A percentile compares a stretch with the other conserved stretches of the same genome.
These are phyloP conservation scores for Penicillium sp. DNA, from an alignment of 2,329 filamentous ascomycete species.

Conservation along the genomic window DNA sequence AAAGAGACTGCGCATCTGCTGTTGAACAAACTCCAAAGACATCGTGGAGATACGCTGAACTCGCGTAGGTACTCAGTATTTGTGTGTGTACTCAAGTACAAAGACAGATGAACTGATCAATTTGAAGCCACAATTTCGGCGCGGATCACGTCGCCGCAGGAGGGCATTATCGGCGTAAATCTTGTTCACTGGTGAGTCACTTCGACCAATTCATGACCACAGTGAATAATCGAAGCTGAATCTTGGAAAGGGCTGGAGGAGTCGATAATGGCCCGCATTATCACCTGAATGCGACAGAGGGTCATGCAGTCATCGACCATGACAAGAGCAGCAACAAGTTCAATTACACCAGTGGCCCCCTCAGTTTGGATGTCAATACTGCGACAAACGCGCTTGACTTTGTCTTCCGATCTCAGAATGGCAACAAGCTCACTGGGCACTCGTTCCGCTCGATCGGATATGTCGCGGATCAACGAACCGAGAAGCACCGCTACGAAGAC, in stretches of 20 bases:
- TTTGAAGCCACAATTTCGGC: constrained; percentile 30
- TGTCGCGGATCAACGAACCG: constrained; percentile 30
- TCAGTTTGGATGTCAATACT: constrained; percentile 30
- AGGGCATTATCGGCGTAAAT: constrained; percentile 37
- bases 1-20: constrained; percentile 31
- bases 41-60: constrained; percentile 38
- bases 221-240: background rate
- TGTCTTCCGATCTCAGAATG: constrained; percentile 18
- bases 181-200: constrained; percentile 31
- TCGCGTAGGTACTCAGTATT: constrained; percentile 21
- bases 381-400: constrained; percentile 32
- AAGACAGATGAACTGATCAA: background rate
- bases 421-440: constrained; percentile 32
- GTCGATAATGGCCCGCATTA: constrained; percentile 35
- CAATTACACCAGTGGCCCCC: constrained; percentile 28
- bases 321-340: constrained; percentile 20
- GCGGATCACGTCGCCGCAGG: constrained; percentile 31
- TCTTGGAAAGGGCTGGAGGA: constrained; percentile 27
- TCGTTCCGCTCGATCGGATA: constrained; percentile 38
- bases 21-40: constrained; percentile 33
- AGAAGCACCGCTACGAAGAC: constrained; percentile 28
- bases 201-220: background rate
- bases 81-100: background rate
- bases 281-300: constrained; percentile 22
- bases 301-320: constrained; percentile 26